Base-by-base conservation (phyloP, 805 yeast genomes). In the Nakazawaea populi region DNA sequence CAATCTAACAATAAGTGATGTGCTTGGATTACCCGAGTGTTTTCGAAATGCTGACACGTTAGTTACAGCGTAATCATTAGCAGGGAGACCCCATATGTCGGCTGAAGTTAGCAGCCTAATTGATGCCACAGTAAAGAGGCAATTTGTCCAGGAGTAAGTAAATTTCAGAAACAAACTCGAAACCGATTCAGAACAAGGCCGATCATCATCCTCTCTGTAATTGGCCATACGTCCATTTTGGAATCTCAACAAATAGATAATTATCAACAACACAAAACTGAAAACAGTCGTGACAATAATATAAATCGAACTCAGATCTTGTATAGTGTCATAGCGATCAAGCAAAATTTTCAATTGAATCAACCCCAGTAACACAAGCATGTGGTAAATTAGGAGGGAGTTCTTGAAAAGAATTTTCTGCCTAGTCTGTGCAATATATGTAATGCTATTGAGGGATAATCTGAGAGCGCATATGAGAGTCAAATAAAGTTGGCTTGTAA, bases 11-110 rank as follows among this genome's bases (percentile, higher is more conserved):
- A 92, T 73, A 60, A 74, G 70, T 30, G 72, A 66, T 46, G 74
- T 64, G 49, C 69, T 72, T 32, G 71, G 59, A 29, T 31, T 9
- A 32, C 4, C 6, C 4, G 32, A 24, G 9, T 6, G n/a, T 37
- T 74, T 67, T 61, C 84, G 83, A 67, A 87, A 90, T 14, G 73
- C 71, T 57, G 80, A 77, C 48, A 89, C 70, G 4, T 88, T 82
- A 46, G 73, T 74, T 55, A 84, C 80, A 0, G 97, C 84, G 62
- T 89, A 89, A 66, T 92, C 97, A 54, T 84, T 86, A 56, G 78
- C 78, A 54, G 77, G 71, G 55, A 94, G 74, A 40, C 95, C 96
- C 96, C 97, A 89, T 44, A 92, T 82, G 54, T 89, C 94, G 3
- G 72, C 72, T 57, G 73, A 66, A 28, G 74, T 69, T 56, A 94